These are phyloP conservation scores for Excoecaria agallocha DNA, from an alignment of 345 rosid species.

Conservation along the genomic window DNA sequence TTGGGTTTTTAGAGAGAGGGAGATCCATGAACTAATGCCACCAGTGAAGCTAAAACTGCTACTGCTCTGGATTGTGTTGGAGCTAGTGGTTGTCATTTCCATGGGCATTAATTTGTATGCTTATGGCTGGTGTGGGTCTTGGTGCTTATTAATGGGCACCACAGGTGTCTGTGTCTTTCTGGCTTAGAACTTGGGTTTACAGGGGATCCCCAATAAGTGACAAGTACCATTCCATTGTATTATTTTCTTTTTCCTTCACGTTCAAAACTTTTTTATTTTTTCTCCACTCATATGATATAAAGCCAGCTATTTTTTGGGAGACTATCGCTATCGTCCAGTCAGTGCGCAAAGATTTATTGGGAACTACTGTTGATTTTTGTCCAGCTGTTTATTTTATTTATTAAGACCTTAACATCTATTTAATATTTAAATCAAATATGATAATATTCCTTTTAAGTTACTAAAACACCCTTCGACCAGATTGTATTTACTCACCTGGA, in stretches of 20 bases:
- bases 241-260: constrained; percentile 13
- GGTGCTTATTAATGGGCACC: constrained; percentile 17
- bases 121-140: constrained; percentile 36
- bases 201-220: constrained; percentile 25
- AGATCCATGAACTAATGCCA: constrained; percentile 7
- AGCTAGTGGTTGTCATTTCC: constrained; percentile 45
- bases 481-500: too few relatives aligned
- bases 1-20: neutral
- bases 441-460: too few relatives aligned
- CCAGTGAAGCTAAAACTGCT: neutral
- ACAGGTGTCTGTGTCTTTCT: constrained; percentile 42
- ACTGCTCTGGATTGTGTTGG: constrained; percentile 5
- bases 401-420: too few relatives aligned
- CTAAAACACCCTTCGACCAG: too few relatives aligned
- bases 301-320: neutral
- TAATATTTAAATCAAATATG: too few relatives aligned
- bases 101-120: constrained; percentile 27
- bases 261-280: neutral
- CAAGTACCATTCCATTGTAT: neutral
- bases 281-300: constrained; percentile 7
- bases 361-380: neutral
- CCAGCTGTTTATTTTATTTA: too few relatives aligned
- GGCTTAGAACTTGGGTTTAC: neutral
- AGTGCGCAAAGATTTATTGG: neutral
- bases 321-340: constrained; percentile 4